Conservation (phyloP, 805 yeast genomes). For the Suhomyces sp. region DNA sequence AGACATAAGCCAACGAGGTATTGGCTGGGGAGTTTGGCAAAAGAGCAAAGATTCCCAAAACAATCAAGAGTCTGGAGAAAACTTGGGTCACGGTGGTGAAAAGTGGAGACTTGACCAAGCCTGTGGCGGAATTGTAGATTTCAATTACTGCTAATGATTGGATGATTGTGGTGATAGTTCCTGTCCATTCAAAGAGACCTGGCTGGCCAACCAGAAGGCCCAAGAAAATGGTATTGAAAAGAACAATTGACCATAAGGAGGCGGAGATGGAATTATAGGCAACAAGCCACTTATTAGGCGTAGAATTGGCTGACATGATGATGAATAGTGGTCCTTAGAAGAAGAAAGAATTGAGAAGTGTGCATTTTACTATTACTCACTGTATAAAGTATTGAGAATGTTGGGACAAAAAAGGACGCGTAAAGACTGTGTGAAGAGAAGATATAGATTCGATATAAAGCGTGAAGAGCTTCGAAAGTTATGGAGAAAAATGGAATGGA, state of each 20-base stretch:
- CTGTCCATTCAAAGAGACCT: slow-evolving; percentile 57
- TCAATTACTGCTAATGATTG: slow-evolving; percentile 84
- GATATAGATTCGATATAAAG: too few relatives aligned
- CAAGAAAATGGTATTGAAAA: slow-evolving; percentile 40
- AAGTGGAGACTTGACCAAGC: slow-evolving; percentile 82
- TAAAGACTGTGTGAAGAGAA: too few relatives aligned
- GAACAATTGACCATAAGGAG: slow-evolving; percentile 41
- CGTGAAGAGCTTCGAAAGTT: too few relatives aligned
- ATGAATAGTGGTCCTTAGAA: too few relatives aligned
- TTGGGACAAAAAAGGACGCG: too few relatives aligned
- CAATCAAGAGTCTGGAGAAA: slow-evolving; percentile 76
- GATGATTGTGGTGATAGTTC: slow-evolving; percentile 56
- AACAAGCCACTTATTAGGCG: slow-evolving; percentile 39
- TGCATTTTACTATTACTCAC: too few relatives aligned
- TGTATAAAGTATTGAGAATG: too few relatives aligned
- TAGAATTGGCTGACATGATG: slow-evolving; percentile 4
- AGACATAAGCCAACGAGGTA: slow-evolving; percentile 55
- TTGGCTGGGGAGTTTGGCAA: slow-evolving; percentile 73
- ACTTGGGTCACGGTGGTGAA: slow-evolving; percentile 87
- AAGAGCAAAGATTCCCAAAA: slow-evolving; percentile 75
- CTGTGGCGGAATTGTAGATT: slow-evolving; percentile 71
- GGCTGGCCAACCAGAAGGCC: slow-evolving; percentile 57
- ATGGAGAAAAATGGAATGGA: too few relatives aligned
- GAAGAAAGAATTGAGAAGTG: too few relatives aligned
- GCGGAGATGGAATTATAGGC: slow-evolving; percentile 44